These are phyloP conservation scores for Pseudocercospora macadamiae DNA, from an alignment of 2,329 filamentous ascomycete species.

Conservation along the genomic window DNA sequence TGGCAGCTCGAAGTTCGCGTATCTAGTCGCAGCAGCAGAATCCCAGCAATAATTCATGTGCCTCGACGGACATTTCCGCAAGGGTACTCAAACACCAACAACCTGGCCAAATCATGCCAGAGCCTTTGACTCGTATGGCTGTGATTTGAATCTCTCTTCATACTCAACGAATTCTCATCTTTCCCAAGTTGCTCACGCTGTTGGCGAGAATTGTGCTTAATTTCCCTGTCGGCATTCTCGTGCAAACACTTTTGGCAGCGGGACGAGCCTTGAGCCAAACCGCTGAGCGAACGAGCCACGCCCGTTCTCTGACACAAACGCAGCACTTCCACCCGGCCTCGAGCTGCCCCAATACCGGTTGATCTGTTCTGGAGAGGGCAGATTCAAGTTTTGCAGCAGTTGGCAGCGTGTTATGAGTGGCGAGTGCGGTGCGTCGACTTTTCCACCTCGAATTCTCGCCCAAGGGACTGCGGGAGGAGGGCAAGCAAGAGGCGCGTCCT, in stretches of 20 bases:
- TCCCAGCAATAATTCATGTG: neutral
- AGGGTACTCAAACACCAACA: neutral
- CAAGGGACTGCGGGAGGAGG: neutral
- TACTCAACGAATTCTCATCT: neutral
- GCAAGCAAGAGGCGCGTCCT: neutral
- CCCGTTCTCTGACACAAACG: neutral
- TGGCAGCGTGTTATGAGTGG: neutral
- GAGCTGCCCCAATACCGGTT: neutral
- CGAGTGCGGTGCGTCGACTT: neutral
- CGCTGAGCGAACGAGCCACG: neutral
- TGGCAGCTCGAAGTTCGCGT: neutral
- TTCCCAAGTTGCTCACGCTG: neutral
- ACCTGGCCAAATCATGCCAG: no score
- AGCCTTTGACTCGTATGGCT: no score
- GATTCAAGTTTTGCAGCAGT: neutral
- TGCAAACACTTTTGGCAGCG: neutral
- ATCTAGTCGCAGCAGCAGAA: neutral
- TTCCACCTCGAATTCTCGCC: neutral
- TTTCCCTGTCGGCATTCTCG: neutral
- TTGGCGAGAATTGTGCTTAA: neutral
- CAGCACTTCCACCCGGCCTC: neutral
- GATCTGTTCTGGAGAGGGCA: neutral
- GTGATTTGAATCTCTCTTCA: neutral
- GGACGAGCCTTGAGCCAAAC: neutral
- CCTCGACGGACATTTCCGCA: slow-evolving; percentile 1